Evolutionary conservation across 495 filamentous ascomycete species (phyloP).

Genomic region (Staphylotrichum longicolle): DNA sequence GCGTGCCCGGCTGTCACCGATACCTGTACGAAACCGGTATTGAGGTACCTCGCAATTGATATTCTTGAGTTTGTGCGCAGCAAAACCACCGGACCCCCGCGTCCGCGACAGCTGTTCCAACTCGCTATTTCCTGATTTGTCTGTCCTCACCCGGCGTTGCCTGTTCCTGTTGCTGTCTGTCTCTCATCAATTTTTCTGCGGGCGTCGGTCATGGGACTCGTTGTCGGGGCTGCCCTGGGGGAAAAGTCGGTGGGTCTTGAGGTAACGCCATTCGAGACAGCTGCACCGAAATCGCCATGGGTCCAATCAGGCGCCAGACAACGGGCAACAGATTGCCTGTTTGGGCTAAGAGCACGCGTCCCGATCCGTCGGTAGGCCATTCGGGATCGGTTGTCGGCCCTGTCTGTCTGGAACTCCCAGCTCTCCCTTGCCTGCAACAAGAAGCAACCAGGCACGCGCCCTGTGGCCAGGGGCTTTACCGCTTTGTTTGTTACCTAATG

Average conservation of each 20-base stretch:
- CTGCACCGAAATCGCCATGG: not conserved
- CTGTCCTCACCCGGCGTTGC: not conserved
- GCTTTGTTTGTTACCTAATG: constrained; percentile 22
- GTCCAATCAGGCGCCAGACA: constrained; percentile 19
- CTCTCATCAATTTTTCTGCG: not conserved
- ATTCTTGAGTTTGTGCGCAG: no score
- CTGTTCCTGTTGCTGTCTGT: not conserved
- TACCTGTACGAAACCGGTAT: not conserved
- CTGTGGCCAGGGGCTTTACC: constrained; percentile 14
- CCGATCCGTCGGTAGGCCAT: constrained; percentile 22
- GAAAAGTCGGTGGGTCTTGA: constrained; percentile 9
- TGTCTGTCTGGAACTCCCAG: constrained; percentile 4
- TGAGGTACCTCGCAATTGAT: no score
- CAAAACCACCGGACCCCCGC: no score
- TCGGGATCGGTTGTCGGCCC: constrained; percentile 21
- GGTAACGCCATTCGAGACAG: constrained; percentile 10
- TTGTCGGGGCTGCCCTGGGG: constrained; percentile 6
- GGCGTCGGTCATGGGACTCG: constrained; percentile 7
- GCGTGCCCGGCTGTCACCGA: not conserved
- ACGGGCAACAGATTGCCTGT: constrained; percentile 16
- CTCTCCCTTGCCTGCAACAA: constrained; percentile 12
- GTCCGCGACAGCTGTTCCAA: no score
- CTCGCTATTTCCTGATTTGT: not conserved
- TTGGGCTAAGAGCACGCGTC: constrained; percentile 23
- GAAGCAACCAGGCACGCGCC: constrained; percentile 11